Percentiles rank a stretch among this genome's conserved stretches.
These are phyloP conservation scores for Oryza australiensis DNA, from an alignment of 176 grass and related monocot genomes.

Conservation along the genomic window DNA sequence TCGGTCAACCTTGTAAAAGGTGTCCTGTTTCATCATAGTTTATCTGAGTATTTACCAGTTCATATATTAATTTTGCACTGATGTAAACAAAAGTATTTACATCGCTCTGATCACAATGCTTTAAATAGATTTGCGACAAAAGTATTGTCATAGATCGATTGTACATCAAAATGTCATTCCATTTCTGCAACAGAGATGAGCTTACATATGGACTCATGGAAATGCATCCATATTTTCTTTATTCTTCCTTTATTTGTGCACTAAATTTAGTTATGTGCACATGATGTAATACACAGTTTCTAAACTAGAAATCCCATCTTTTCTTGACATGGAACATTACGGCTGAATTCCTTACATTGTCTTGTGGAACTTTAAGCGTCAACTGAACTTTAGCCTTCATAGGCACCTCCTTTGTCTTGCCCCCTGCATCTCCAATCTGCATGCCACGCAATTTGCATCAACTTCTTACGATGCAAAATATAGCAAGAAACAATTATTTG, in stretches of 20 bases:
- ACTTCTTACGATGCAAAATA: conserved; percentile 7
- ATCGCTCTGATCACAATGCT: background rate
- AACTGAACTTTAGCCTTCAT: conserved; percentile 73
- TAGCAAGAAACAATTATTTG: background rate
- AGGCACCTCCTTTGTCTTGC: conserved; percentile 69
- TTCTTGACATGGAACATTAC: conserved; percentile 87
- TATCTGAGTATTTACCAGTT: background rate
- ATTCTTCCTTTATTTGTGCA: conserved; percentile 10
- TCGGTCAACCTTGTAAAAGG: background rate
- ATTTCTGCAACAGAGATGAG: background rate
- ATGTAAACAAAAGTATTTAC: background rate
- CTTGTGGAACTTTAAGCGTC: conserved; percentile 71
- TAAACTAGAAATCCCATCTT: conserved; percentile 86
- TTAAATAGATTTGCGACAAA: background rate
- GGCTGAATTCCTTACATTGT: conserved; percentile 49
- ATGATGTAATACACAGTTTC: background rate
- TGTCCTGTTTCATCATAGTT: background rate
- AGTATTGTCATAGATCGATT: background rate
- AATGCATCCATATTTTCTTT: conserved; percentile 13
- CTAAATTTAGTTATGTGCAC: background rate
- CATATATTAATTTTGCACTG: background rate
- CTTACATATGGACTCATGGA: background rate
- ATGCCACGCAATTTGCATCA: conserved; percentile 36
- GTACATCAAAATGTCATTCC: background rate
- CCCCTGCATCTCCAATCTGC: conserved; percentile 70